Base-by-base conservation (phyloP, 345 rosid genomes). In the Kandelia obovata region DNA sequence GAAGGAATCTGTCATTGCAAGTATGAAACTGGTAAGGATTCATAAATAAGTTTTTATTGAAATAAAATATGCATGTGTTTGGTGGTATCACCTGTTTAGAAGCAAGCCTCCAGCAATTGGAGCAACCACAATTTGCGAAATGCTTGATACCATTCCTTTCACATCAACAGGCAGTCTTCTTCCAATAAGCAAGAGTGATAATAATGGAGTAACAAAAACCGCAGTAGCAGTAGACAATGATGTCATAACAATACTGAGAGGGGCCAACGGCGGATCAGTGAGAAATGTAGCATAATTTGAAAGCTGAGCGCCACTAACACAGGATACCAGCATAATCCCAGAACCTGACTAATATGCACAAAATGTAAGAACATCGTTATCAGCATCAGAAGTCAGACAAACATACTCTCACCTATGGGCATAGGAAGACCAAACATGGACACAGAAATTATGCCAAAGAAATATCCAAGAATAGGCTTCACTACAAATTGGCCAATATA, bases 261-360 rank as follows among this genome's bases (percentile, higher is more conserved):
- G 97, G 34, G 96, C 98, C 80, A 94, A 57, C 6, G 77, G 71
- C 65, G 97, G 92, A 78, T 88, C 97, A 5, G 97, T 91, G 20
- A 91, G 72, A 70, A 89, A 94, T 62, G 98, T 89, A 0, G 98
- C 94, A 77, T 94, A 94, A 77, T 82, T 94, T 60, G 98, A 91
- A 61, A 94, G 83, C 86, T 94, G 98, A 57, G 98, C 97, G 32
- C 98, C 97, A 56, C 98, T 91, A 26, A 94, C 98, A 72, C 98
- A 94, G 28, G 98, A 91, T 51, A 84, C 95, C 86, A 94, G 78
- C 98, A 89, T 93, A 73, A 93, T 85, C 75, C 98, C 97, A 1
- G 95, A 97, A 73, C 96, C 96, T 89, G 78, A 68, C 31, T 61
- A 73, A 72, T 31, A 39, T 28, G 73, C 64, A 31, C 20, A 61